Base-by-base conservation (phyloP, 441 rosid species). In the Eutrema salsugineum region DNA sequence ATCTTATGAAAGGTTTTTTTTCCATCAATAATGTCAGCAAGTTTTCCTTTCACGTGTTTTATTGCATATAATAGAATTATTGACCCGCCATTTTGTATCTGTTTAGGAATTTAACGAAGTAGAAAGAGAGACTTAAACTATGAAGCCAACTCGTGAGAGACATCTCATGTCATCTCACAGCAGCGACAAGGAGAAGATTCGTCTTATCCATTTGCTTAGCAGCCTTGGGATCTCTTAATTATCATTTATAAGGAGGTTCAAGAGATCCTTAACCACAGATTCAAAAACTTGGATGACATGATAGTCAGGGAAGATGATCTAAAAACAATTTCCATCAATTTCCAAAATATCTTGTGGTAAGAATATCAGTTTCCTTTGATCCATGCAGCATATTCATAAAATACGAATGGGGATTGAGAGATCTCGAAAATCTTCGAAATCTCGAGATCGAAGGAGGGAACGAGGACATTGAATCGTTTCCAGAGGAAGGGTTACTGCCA, bases 401-500 rank as follows among this genome's bases (percentile, higher is more conserved):
- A 20, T 20, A 20, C 65, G 61, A 73, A 0, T 78, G 83, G 80
- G 68, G 68, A 6, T 27, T 81, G 36, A 53, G 58, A 9, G 53
- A 44, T 16, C 71, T 80, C 3, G 62, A 65, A 8, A 78, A 77
- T 16, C 83, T 82, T 53, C 50, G 67, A 5, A 51, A 14, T n/a
- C 62, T 82, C 1, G 75, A 39, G 42, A 66, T 83, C 30, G 54
- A 61, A 57, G 81, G 72, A 51, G 71, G 72, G 8, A 62, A 53
- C 38, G 19, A 55, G 0, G 70, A 70, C 28, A 39, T 71, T 32
- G 83, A 70, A 43, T 81, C 80, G 66, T 84, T 86, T 70, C 87
- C 85, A 0, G 80, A 72, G 1, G 75, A 71, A 67, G 56, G 68
- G 48, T 64, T 71, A 40, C 66, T 83, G 6, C 88, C 86, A n/a